Conservation (phyloP, 108 stramenopile genomes). For the Parietichytrium sp. region DNA sequence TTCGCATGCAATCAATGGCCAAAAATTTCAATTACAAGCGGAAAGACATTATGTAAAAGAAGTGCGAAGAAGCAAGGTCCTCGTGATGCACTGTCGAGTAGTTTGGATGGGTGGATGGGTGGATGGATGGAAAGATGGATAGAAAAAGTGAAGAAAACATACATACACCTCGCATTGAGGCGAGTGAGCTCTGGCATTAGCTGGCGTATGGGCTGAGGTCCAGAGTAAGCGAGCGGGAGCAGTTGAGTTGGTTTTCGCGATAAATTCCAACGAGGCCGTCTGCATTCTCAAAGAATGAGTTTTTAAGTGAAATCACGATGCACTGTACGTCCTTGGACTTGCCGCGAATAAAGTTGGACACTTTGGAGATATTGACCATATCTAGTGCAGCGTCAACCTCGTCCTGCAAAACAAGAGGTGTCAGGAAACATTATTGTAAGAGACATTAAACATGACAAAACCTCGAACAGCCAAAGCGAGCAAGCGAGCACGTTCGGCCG, state of each 20-base stretch:
- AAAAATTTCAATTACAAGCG: no score
- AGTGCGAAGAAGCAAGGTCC: no score
- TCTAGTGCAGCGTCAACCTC: slow-evolving; percentile 78
- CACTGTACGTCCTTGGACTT: slow-evolving; percentile 75
- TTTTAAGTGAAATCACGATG: slow-evolving; percentile 98
- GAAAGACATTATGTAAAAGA: no score
- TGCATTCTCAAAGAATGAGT: slow-evolving; percentile 89
- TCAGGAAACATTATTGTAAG: slow-evolving; percentile 69
- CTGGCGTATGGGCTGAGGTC: background rate
- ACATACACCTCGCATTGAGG: no score
- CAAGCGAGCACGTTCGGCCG: no score
- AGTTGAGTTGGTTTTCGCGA: slow-evolving; percentile 59
- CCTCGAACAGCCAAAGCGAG: background rate
- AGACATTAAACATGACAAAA: background rate
- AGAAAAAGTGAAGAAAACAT: no score
- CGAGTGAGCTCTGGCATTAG: no score
- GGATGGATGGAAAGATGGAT: no score
- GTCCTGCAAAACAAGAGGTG: no score
- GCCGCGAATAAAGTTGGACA: slow-evolving; percentile 89
- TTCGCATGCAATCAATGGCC: no score
- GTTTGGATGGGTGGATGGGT: no score
- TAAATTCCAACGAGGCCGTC: slow-evolving; percentile 84
- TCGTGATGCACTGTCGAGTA: no score
- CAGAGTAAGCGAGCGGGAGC: slow-evolving; percentile 35
- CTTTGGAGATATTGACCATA: slow-evolving; percentile 92